A percentile compares a stretch with the other conserved stretches of the same genome.
Conservation (phyloP, 306 rosid genomes). For the Quercus dentata region DNA sequence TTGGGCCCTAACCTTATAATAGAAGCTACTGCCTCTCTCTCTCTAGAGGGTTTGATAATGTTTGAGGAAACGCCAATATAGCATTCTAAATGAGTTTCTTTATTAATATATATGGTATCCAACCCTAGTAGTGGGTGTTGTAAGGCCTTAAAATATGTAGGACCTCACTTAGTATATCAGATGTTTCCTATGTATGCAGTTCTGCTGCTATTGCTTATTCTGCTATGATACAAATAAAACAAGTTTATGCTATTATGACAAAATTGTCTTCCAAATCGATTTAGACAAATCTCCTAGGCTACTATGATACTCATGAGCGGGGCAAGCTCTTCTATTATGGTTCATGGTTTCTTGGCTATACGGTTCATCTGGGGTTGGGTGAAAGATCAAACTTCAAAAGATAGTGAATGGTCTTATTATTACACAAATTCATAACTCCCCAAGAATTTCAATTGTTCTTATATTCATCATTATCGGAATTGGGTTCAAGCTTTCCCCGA, state of each 20-base stretch:
- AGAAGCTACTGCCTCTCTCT: slow-evolving; percentile 1
- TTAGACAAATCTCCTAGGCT: too few species aligned
- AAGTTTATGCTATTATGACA: not conserved
- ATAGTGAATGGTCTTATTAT: too few species aligned
- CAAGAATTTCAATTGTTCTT: too few species aligned
- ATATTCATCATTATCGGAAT: too few species aligned
- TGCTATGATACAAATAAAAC: slow-evolving; percentile 22
- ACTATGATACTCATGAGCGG: too few species aligned
- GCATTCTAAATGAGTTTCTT: slow-evolving; percentile 30
- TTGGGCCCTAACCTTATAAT: not conserved
- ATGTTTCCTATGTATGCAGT: slow-evolving; percentile 15
- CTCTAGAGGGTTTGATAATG: slow-evolving; percentile 38
- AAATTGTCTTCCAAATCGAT: too few species aligned
- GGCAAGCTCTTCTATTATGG: too few species aligned
- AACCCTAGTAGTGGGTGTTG: slow-evolving; percentile 22
- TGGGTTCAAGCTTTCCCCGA: too few species aligned
- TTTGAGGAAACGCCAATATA: slow-evolving; percentile 30
- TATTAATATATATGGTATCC: slow-evolving; percentile 3
- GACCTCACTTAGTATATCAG: slow-evolving; percentile 19
- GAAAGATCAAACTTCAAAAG: too few species aligned
- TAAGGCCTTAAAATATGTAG: slow-evolving; percentile 22
- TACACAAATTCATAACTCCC: too few species aligned
- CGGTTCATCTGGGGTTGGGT: too few species aligned
- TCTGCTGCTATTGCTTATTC: slow-evolving; percentile 9
- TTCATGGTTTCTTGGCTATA: too few species aligned